These are phyloP conservation scores for Lachancea nothofagi DNA, from an alignment of 805 yeast genomes.

Conservation along the genomic window DNA sequence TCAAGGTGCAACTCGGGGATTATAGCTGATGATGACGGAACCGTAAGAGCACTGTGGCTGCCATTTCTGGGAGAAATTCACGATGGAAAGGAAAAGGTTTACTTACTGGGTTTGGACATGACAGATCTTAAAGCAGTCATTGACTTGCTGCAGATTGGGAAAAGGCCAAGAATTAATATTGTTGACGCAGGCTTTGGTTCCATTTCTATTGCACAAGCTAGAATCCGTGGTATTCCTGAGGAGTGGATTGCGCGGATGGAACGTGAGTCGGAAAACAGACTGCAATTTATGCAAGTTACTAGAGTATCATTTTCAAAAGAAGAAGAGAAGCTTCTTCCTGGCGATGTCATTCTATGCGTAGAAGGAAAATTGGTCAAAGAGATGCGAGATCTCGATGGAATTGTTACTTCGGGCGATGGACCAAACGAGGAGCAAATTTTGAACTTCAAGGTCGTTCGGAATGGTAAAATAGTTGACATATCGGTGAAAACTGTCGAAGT, in stretches of 20 bases:
- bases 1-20: slow-evolving; percentile 77
- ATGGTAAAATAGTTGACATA: slow-evolving; percentile 56
- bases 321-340: slow-evolving; percentile 39
- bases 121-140: slow-evolving; percentile 58
- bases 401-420: slow-evolving; percentile 37
- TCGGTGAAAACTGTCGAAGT: slow-evolving; percentile 62
- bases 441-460: slow-evolving; percentile 63
- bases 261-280: slow-evolving; percentile 53
- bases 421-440: slow-evolving; percentile 34
- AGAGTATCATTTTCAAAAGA: slow-evolving; percentile 55
- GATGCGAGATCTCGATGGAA: slow-evolving; percentile 56
- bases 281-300: slow-evolving; percentile 66
- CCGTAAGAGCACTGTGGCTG: slow-evolving; percentile 79
- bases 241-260: slow-evolving; percentile 73
- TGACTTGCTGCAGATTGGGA: slow-evolving; percentile 43
- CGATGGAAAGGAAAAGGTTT: slow-evolving; percentile 56
- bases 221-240: slow-evolving; percentile 83
- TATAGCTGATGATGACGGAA: slow-evolving; percentile 69
- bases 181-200: slow-evolving; percentile 76
- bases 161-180: slow-evolving; percentile 55
- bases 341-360: slow-evolving; percentile 73
- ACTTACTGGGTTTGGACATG: slow-evolving; percentile 72
- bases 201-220: slow-evolving; percentile 63
- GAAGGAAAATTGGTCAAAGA: slow-evolving; percentile 60
- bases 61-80: slow-evolving; percentile 72